These are phyloP conservation scores for Tremella fuciformis DNA, from an alignment of 768 basidiomycete species.

Conservation along the genomic window DNA sequence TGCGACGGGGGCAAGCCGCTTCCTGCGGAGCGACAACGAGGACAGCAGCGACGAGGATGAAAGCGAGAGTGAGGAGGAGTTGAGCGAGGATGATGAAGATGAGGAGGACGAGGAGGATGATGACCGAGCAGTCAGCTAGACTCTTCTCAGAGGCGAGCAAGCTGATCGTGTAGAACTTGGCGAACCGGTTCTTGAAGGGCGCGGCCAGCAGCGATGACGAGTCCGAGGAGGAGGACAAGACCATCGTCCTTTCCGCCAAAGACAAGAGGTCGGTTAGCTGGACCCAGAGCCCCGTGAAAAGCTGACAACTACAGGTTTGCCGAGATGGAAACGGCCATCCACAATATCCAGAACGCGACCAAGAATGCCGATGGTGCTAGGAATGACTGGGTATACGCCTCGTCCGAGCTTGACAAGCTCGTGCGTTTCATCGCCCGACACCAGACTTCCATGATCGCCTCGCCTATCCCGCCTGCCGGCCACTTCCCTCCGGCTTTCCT, in stretches of 20 bases:
- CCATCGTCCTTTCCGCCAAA: slow-evolving; percentile 80
- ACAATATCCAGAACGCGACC: slow-evolving; percentile 85
- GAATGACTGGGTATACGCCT: slow-evolving; percentile 93
- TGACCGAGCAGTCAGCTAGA: slow-evolving; percentile 15
- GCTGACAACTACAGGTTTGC: slow-evolving; percentile 56
- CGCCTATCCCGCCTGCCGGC: slow-evolving; percentile 81
- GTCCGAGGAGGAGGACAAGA: slow-evolving; percentile 63
- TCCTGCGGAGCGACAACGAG: slow-evolving; percentile 55
- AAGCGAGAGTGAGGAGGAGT: slow-evolving; percentile 53
- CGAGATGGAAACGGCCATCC: slow-evolving; percentile 91
- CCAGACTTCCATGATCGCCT: slow-evolving; percentile 66
- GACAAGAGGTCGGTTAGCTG: slow-evolving; percentile 63
- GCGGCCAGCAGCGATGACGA: slow-evolving; percentile 53
- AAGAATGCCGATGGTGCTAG: slow-evolving; percentile 60
- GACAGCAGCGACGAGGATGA: slow-evolving; percentile 59
- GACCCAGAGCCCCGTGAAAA: neutral
- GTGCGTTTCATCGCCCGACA: slow-evolving; percentile 83
- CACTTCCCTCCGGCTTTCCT: slow-evolving; percentile 60
- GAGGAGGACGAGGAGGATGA: slow-evolving; percentile 35
- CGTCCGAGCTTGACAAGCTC: slow-evolving; percentile 93
- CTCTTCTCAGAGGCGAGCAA: too few relatives aligned
- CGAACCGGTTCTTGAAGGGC: slow-evolving; percentile 49
- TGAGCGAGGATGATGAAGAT: slow-evolving; percentile 52
- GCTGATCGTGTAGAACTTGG: slow-evolving; percentile 16
- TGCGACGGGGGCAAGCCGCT: slow-evolving; percentile 25